Evolutionary conservation across 2,329 filamentous ascomycete genomes (phyloP).

Genomic region (Annulohypoxylon truncatum): DNA sequence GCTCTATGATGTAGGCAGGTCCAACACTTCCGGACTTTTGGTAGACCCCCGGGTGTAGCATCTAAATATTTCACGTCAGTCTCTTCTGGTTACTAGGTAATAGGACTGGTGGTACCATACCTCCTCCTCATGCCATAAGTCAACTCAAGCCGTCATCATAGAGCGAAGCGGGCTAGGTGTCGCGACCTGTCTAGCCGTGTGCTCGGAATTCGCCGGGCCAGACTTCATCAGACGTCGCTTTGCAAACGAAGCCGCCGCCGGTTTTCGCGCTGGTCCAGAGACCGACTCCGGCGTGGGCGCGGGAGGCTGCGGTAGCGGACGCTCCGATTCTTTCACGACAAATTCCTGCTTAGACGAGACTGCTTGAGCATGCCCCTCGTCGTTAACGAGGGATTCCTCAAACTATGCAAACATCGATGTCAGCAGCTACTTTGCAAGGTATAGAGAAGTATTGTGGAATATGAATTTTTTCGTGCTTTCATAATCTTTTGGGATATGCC

Average conservation of each 20-base stretch:
- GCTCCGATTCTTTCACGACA: slow-evolving; percentile 53
- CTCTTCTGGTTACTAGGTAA: neutral
- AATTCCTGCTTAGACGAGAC: slow-evolving; percentile 55
- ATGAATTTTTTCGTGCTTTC: slow-evolving; percentile 38
- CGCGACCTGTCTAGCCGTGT: slow-evolving; percentile 62
- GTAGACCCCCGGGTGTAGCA: slow-evolving; percentile 39
- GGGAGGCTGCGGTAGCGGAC: slow-evolving; percentile 57
- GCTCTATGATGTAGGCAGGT: slow-evolving; percentile 41
- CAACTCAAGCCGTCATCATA: slow-evolving; percentile 69
- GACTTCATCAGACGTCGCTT: slow-evolving; percentile 62
- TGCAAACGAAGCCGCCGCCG: slow-evolving; percentile 52
- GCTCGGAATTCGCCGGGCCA: slow-evolving; percentile 58
- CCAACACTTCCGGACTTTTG: slow-evolving; percentile 30
- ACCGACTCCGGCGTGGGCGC: slow-evolving; percentile 51
- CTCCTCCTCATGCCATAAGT: slow-evolving; percentile 47
- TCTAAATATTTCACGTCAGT: slow-evolving; percentile 30
- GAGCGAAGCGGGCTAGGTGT: slow-evolving; percentile 76
- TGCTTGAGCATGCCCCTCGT: slow-evolving; percentile 86
- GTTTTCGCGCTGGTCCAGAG: slow-evolving; percentile 41
- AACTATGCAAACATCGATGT: slow-evolving; percentile 77
- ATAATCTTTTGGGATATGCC: slow-evolving; percentile 14
- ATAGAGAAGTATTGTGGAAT: neutral
- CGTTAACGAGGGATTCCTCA: slow-evolving; percentile 80
- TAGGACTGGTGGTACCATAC: slow-evolving; percentile 36
- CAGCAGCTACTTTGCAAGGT: slow-evolving; percentile 54